Conservation (phyloP, 192 early-diverging fungal genomes). For the Entomortierella parvispora region DNA sequence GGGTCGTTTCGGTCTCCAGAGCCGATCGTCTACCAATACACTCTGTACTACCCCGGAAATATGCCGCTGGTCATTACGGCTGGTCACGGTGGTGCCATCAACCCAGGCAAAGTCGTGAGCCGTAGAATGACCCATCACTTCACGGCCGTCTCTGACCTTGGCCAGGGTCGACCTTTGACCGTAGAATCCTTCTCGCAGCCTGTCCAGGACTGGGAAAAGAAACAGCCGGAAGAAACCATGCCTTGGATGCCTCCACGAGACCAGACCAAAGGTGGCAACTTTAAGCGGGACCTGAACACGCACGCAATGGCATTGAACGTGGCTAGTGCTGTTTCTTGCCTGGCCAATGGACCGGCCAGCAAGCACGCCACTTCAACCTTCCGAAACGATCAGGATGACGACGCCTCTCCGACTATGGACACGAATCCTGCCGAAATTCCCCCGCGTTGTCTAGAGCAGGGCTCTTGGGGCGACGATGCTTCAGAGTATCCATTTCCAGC, state of each 20-base stretch:
- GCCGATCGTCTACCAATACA: slow-evolving; percentile 42
- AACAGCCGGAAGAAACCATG: slow-evolving; percentile 3
- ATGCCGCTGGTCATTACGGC: slow-evolving; percentile 40
- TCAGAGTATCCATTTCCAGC: slow-evolving; percentile 14
- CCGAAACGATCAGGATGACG: neutral
- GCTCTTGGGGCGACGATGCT: slow-evolving; percentile 33
- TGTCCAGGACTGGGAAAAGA: slow-evolving; percentile 4
- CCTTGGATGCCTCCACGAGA: slow-evolving; percentile 37
- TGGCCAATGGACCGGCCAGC: slow-evolving; percentile 6
- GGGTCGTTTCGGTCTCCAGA: slow-evolving; percentile 17
- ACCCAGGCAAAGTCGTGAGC: slow-evolving; percentile 6
- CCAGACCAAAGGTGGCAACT: slow-evolving; percentile 28
- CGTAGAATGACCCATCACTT: slow-evolving; percentile 27
- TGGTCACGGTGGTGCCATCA: slow-evolving; percentile 24
- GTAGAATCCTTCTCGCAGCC: slow-evolving; percentile 19
- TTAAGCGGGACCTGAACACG: slow-evolving; percentile 39
- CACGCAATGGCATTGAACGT: slow-evolving; percentile 34
- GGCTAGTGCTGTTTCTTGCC: slow-evolving; percentile 29
- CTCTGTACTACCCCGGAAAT: slow-evolving; percentile 44
- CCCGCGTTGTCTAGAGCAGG: slow-evolving; percentile 18
- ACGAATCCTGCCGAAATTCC: slow-evolving; percentile 4
- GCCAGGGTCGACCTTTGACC: neutral
- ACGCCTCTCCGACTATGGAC: neutral
- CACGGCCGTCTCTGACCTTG: slow-evolving; percentile 12
- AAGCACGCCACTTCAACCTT: neutral